phyloP scores from a whole-genome alignment of 148 eudicot species.

The Amaranthus cruentus region DNA sequence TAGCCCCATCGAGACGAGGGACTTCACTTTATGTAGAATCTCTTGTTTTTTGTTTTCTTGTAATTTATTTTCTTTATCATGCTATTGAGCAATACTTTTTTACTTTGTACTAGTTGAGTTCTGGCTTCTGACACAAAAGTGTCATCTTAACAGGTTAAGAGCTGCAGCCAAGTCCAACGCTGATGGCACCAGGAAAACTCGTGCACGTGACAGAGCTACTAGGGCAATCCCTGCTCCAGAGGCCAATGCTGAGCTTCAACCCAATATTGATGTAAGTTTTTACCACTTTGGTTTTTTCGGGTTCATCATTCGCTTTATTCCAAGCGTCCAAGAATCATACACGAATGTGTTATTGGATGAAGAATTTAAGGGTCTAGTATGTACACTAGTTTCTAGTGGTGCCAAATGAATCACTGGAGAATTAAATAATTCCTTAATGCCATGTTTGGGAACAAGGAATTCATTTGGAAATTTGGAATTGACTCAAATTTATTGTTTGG shows the following conservation, averaged over 20 bases:
- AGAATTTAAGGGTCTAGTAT: background rate
- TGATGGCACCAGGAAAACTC: constrained; percentile 48
- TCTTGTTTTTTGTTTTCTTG: no score
- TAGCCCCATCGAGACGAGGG: no score
- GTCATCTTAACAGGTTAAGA: constrained; percentile 34
- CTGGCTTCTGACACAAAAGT: constrained; percentile 3
- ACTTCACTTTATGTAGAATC: no score
- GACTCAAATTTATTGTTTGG: no score
- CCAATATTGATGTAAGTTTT: constrained; percentile 69
- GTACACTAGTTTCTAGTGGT: background rate
- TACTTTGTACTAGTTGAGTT: background rate
- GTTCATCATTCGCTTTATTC: background rate
- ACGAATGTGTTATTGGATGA: background rate
- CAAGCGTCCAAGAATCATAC: background rate
- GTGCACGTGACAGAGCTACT: constrained; percentile 48
- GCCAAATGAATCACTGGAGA: background rate
- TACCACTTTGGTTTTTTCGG: background rate
- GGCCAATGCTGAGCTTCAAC: constrained; percentile 81
- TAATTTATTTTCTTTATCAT: no score
- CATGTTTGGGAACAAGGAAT: background rate
- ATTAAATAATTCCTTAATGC: background rate
- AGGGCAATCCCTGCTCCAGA: constrained; percentile 75
- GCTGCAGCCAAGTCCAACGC: constrained; percentile 55
- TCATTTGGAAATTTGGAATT: background rate
- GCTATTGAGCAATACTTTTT: no score